Conservation (phyloP, 768 basidiomycete species). For the Harrya chromipes region DNA sequence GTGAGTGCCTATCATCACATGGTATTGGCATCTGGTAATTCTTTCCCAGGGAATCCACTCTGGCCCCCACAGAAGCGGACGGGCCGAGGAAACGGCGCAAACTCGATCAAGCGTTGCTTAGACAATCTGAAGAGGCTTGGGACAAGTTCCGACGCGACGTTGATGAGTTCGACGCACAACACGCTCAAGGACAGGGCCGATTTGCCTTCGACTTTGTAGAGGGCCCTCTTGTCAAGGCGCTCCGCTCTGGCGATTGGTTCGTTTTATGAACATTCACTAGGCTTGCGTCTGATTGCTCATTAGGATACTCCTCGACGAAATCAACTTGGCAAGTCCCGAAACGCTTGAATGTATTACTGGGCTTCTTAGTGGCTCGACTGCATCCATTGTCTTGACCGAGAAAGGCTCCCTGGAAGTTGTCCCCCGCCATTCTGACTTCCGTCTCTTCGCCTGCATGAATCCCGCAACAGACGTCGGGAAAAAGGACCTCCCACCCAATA, state of each 20-base stretch:
- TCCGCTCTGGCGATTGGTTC: slow-evolving; percentile 88
- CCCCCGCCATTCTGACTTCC: slow-evolving; percentile 91
- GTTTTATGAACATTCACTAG: slow-evolving; percentile 24
- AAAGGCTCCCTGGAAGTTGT: slow-evolving; percentile 88
- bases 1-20: slow-evolving; percentile 15
- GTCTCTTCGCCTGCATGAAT: slow-evolving; percentile 99
- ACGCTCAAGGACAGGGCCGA: slow-evolving; percentile 83
- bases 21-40: neutral
- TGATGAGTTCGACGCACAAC: slow-evolving; percentile 80
- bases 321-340: slow-evolving; percentile 92
- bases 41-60: slow-evolving; percentile 14
- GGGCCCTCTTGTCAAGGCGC: slow-evolving; percentile 89
- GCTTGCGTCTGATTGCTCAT: neutral
- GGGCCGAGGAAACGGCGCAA: slow-evolving; percentile 71
- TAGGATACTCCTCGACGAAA: slow-evolving; percentile 94
- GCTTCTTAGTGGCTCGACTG: slow-evolving; percentile 79
- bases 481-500: slow-evolving; percentile 90
- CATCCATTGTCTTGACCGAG: slow-evolving; percentile 91
- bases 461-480: slow-evolving; percentile 99
- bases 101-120: slow-evolving; percentile 43
- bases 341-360: slow-evolving; percentile 90
- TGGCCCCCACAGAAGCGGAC: slow-evolving; percentile 36
- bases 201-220: slow-evolving; percentile 95
- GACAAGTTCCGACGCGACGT: slow-evolving; percentile 62
- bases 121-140: slow-evolving; percentile 59